Base-by-base conservation (phyloP, 2,329 filamentous ascomycete species). In the Clonostachys sp. region DNA sequence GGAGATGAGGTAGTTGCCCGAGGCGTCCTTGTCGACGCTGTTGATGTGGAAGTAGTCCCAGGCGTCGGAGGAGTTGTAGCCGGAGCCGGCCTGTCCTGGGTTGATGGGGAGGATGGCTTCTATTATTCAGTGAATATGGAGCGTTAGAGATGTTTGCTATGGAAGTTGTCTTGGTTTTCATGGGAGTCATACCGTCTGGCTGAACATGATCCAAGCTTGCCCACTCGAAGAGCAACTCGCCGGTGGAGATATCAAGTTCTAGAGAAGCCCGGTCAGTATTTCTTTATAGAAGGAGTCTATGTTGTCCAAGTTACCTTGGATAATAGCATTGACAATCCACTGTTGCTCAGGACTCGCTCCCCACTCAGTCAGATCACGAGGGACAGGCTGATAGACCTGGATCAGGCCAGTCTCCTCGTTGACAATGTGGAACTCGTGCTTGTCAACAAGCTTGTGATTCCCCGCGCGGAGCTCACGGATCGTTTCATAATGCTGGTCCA, bases 41-140 rank as follows among this genome's bases (percentile, higher is more conserved):
- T 81, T 81, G 61, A 81, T 73, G 57, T 81, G 78, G 58, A 80
- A 81, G 51, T 73, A 80, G 54, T 82, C 78, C 66, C 75, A 82
- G 2, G 70, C 58, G n/a, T 52, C 53, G 16, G 54, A 56, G 17
- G 48, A 51, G 43, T 63, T 64, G 45, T 57, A 61, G 5, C 62
- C 62, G 9, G 55, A 54, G 24, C 57, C 55, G 16, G 57, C 60
- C 43, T 74, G 70, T 24, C 73, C 73, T 0, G 70, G 67, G 51
- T 72, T 70, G 33, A 77, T 61, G 12, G 70, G 67, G 12, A 77
- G 61, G 12, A 75, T 61, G 6, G 70, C 65, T 51, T 76, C 73
- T 73, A 42, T 47, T 16, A 12, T 50, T 40, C 44, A 51, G 41
- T 42, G 44, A 12, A 42, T 34, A 24, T 35, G 16, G 24, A 30